These are phyloP conservation scores for Exobasidium rhododendri DNA, from an alignment of 1,284 basidiomycete genomes.

Conservation along the genomic window DNA sequence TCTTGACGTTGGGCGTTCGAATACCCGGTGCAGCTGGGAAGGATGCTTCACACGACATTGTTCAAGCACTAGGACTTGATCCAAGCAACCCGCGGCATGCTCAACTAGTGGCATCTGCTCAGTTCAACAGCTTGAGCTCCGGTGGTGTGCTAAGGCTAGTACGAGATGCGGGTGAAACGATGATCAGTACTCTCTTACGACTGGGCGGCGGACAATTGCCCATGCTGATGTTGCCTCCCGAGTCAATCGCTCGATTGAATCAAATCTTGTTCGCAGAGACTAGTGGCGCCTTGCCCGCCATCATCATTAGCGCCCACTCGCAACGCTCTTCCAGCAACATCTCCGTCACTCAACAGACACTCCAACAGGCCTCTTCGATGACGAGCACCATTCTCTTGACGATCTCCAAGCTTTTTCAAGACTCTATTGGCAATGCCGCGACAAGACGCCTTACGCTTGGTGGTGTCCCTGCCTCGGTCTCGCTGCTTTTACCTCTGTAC, in stretches of 20 bases:
- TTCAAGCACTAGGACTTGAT: constrained; percentile 37
- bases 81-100: constrained; percentile 29
- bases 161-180: constrained; percentile 32
- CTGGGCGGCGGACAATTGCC: constrained; percentile 40
- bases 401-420: constrained; percentile 63
- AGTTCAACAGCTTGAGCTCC: constrained; percentile 32
- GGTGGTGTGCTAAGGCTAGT: constrained; percentile 45
- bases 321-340: neutral
- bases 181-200: constrained; percentile 33
- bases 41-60: constrained; percentile 30
- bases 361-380: constrained; percentile 55
- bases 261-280: constrained; percentile 41
- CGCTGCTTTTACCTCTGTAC: constrained; percentile 62
- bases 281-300: constrained; percentile 32
- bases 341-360: constrained; percentile 37
- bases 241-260: constrained; percentile 31
- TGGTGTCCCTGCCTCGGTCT: constrained; percentile 59
- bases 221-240: constrained; percentile 41
- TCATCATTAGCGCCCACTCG: constrained; percentile 12
- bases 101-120: constrained; percentile 26
- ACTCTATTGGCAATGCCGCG: constrained; percentile 43
- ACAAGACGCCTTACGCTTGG: constrained; percentile 34
- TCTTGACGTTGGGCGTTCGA: constrained; percentile 42
- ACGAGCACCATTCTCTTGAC: constrained; percentile 63
- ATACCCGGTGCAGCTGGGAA: constrained; percentile 34